Base-by-base conservation (phyloP, 2,329 filamentous ascomycete genomes). In the Chrysoporthe austroafricana region DNA sequence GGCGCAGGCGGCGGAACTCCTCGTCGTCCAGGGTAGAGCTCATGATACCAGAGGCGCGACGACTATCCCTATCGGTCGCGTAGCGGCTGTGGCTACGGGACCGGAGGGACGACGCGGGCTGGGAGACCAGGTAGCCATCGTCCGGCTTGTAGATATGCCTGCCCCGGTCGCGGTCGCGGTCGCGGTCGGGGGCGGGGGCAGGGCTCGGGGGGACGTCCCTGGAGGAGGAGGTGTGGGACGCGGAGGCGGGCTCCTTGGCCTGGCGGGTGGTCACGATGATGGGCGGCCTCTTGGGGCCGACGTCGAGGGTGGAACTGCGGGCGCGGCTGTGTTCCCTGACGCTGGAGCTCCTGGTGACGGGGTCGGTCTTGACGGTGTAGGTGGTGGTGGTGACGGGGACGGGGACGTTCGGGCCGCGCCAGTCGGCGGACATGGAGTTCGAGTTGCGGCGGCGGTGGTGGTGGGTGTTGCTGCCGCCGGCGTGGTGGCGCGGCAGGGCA, bases 181-280 rank as follows among this genome's bases (percentile, higher is more conserved):
- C 74, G 21, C 83, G 77, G 60, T 79, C 74, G 21, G 83, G 77
- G 66, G 87, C 85, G 71, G 83, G 78, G 59, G 79, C 74, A n/a
- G 87, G 86, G 73, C 86, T 89, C 61, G 74, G 73, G 54, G 78
- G 76, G 57, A 76, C 74, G 21, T 63, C 63, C 54, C 44, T 65
- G 34, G n/a, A 43, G 57, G 39, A 3, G 54, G 54, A 43, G 5
- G 54, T n/a, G 58, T 73, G 75, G 46, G 73, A 75, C 64, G 76
- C 77, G 44, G 78, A 77, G 58, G 77, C 74, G 32, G 75, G 76
- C 59, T 84, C 81, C 39, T 80, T 80, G n/a, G 68, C 50, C 67
- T 84, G 81, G 39, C 82, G 83, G 5, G 85, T 86, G 26, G 86
- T 88, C 70, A 89, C 82, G 67, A 88, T 85, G 72, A 88, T 82